Evolutionary conservation across 768 basidiomycete species (phyloP).

Genomic region (Hortiboletus flavorubellus): DNA sequence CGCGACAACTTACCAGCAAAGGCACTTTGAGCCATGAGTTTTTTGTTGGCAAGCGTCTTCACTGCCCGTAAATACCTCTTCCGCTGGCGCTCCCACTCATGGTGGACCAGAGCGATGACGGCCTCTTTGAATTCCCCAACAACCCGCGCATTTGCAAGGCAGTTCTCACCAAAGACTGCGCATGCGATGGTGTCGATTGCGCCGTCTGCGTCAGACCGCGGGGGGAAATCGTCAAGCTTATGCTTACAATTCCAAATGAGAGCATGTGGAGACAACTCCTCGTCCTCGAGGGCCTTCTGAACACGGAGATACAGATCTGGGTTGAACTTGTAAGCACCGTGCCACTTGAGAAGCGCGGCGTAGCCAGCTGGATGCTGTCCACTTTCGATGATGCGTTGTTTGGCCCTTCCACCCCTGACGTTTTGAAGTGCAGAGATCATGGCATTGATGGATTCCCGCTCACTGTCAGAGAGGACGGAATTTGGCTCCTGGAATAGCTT

Average conservation of each 20-base stretch:
- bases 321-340: conserved; percentile 1
- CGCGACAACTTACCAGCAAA: neutral
- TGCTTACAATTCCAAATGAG: conserved; percentile 2
- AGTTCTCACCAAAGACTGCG: conserved; percentile 4
- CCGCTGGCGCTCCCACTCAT: conserved; percentile 5
- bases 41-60: neutral
- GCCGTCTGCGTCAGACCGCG: neutral
- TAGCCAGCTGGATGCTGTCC: conserved; percentile 1
- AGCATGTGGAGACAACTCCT: neutral
- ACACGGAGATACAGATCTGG: neutral
- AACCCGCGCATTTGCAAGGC: neutral
- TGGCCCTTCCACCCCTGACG: neutral
- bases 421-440: neutral
- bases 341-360: conserved; percentile 2
- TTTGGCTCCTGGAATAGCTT: too few species aligned
- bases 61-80: neutral
- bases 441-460: neutral
- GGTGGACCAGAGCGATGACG: neutral
- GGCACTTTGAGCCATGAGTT: neutral
- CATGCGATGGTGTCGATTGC: conserved; percentile 3
- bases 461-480: neutral
- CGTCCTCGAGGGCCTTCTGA: neutral
- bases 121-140: conserved; percentile 8
- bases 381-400: neutral
- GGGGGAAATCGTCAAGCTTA: conserved; percentile 1